These are phyloP conservation scores for Yamadazyma trypodendri DNA, from an alignment of 1,139 yeast species.

Conservation along the genomic window DNA sequence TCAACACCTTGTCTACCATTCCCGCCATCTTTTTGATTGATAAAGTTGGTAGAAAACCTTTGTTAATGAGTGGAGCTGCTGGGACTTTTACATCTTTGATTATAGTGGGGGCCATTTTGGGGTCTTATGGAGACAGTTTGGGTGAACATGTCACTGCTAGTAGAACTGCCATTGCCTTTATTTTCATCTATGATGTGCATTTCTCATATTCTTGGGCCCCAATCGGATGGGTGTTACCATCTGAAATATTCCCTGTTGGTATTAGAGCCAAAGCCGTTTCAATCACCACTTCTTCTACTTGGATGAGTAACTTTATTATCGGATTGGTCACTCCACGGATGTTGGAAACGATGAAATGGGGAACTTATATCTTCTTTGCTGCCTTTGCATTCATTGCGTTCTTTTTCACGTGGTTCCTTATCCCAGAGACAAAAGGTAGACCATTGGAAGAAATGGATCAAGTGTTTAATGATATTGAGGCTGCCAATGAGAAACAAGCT, in stretches of 20 bases:
- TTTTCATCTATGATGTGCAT: slow-evolving; percentile 31
- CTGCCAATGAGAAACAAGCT: slow-evolving; percentile 13
- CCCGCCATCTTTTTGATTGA: slow-evolving; percentile 37
- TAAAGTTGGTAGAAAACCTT: slow-evolving; percentile 43
- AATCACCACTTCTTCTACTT: slow-evolving; percentile 34
- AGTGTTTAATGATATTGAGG: slow-evolving; percentile 19
- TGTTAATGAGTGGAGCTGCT: slow-evolving; percentile 46
- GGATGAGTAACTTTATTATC: slow-evolving; percentile 36
- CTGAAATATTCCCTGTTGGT: slow-evolving; percentile 33
- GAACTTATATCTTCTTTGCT: slow-evolving; percentile 28
- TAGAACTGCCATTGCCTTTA: slow-evolving; percentile 46
- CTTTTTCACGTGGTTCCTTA: slow-evolving; percentile 21
- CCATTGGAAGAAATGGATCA: slow-evolving; percentile 31
- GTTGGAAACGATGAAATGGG: slow-evolving; percentile 22
- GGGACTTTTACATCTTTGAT: slow-evolving; percentile 25
- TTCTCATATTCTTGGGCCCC: slow-evolving; percentile 35
- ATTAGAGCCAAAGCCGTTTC: slow-evolving; percentile 28
- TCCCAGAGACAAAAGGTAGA: slow-evolving; percentile 33
- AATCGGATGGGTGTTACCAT: slow-evolving; percentile 44
- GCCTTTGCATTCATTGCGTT: slow-evolving; percentile 22
- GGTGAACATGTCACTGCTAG: slow-evolving; percentile 21
- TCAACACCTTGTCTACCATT: slow-evolving; percentile 52
- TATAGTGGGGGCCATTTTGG: slow-evolving; percentile 53
- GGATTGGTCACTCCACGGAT: slow-evolving; percentile 28
- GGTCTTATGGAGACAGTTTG: slow-evolving; percentile 30